Conservation (phyloP, 2,329 filamentous ascomycete genomes). For the Elsinoe ampelina region DNA sequence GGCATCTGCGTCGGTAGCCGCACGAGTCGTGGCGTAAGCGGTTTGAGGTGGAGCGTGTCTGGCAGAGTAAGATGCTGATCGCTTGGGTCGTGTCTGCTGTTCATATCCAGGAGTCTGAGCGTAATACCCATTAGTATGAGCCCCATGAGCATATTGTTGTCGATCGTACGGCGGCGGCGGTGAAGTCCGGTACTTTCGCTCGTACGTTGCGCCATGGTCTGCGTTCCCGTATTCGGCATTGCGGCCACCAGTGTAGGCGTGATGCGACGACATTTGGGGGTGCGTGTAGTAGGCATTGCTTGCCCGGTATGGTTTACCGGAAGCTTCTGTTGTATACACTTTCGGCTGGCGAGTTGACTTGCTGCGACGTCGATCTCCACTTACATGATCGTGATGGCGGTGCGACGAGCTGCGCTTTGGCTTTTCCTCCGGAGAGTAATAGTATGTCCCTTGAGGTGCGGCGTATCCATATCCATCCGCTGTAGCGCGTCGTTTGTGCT, state of each 20-base stretch:
- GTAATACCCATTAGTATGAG: conserved; percentile 42
- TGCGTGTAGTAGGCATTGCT: conserved; percentile 31
- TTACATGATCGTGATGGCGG: conserved; percentile 56
- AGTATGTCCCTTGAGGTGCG: conserved; percentile 32
- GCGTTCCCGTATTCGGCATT: conserved; percentile 41
- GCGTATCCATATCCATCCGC: conserved; percentile 39
- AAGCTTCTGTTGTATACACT: conserved; percentile 21
- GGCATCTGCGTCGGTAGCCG: conserved; percentile 58
- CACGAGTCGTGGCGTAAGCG: conserved; percentile 33
- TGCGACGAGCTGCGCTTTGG: conserved; percentile 28
- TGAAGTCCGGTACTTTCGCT: conserved; percentile 28
- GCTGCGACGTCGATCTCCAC: conserved; percentile 45
- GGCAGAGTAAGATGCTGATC: conserved; percentile 44
- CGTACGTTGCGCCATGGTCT: conserved; percentile 30
- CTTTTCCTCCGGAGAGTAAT: conserved; percentile 6
- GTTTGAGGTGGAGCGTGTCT: conserved; percentile 36
- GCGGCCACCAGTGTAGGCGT: conserved; percentile 50
- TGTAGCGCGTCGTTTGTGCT: conserved; percentile 50
- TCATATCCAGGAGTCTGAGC: conserved; percentile 41
- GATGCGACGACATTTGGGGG: conserved; percentile 43
- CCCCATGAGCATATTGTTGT: conserved; percentile 44
- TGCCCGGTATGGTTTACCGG: conserved; percentile 17
- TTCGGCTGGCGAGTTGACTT: conserved; percentile 23
- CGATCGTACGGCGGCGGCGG: conserved; percentile 43
- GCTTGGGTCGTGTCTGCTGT: conserved; percentile 36